Evolutionary conservation across 2,329 filamentous ascomycete genomes (phyloP), one percentile per base, ranked within the genome.

Genomic region (Xylaria sp.): DNA sequence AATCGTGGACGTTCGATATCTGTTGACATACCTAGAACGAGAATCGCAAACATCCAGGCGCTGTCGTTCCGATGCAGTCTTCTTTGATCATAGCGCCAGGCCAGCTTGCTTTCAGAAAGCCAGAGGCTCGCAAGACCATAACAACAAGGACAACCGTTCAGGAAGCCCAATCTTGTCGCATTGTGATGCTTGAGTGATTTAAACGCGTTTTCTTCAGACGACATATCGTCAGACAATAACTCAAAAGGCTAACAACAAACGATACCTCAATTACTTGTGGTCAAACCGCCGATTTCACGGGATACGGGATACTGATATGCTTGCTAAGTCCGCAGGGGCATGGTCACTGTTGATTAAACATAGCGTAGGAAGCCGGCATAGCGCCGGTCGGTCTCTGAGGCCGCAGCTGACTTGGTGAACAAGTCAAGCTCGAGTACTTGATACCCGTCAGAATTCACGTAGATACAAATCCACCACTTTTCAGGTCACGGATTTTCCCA

Each of bases 331-430:
- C 23, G 48, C 54, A 57, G 37, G 42, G 57, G 51, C 62, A 49
- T 64, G 52, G 63, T 69, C 69, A 69, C 67, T 59, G 42, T 61
- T 59, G 49, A 65, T 64, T 67, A 57, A 63, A 60, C 59, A 61
- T 65, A 59, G 58, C 59, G 46, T 66, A 65, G 67, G 61, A 74
- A 86, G 84, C 84, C 84, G 85, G 85, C 84, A 83, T 76, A 71
- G 69, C 73, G 84, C 85, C 85, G 84, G 84, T 88, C 85, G 85
- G 85, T 83, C 85, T 88, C 84, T 87, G 75, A 85, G 84, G 85
- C 85, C 85, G 85, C 76, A 78, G 83, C 84, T 83, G 77, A 80
- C 82, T 80, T 82, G 74, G 79, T 78, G 76, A 72, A 37, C 62
- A 78, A 78, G 80, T 77, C 78, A 75, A 81, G 80, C 79, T 77